These are phyloP conservation scores for Dendrobium chrysotoxum DNA, from an alignment of 106 monocot genomes.

Conservation along the genomic window DNA sequence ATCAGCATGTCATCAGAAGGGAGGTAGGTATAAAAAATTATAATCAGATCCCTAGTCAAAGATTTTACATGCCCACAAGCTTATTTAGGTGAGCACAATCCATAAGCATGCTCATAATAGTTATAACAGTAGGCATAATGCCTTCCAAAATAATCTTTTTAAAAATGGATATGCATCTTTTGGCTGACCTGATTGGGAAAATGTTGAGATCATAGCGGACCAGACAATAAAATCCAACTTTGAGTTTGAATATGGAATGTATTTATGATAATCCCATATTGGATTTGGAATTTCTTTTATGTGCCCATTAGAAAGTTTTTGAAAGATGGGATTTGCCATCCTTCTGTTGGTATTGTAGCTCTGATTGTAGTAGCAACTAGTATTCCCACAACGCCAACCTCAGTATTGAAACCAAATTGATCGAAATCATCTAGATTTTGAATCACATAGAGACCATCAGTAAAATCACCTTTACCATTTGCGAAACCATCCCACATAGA, in stretches of 20 bases:
- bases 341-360: constrained; percentile 88
- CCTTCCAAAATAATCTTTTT: no score
- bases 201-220: no score
- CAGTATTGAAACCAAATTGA: constrained; percentile 83
- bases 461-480: constrained; percentile 82
- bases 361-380: constrained; percentile 87
- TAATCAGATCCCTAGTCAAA: no score
- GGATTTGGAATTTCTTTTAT: constrained; percentile 84
- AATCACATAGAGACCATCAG: constrained; percentile 91
- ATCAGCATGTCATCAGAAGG: no score
- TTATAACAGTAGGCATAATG: no score
- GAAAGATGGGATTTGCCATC: constrained; percentile 68
- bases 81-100: no score
- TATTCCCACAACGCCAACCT: constrained; percentile 89
- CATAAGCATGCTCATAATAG: no score
- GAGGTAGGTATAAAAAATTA: no score
- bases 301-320: constrained; percentile 41
- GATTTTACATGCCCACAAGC: no score
- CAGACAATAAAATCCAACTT: constrained; percentile 24
- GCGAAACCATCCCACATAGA: constrained; percentile 99
- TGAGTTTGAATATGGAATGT: constrained; percentile 87
- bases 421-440: constrained; percentile 83
- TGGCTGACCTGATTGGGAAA: no score
- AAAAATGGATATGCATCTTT: no score
- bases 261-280: constrained; percentile 95